Percentiles rank a stretch among this genome's conserved stretches.
phyloP scores from a whole-genome alignment of 129 eudicot genomes.

The Flaveria trinervia region DNA sequence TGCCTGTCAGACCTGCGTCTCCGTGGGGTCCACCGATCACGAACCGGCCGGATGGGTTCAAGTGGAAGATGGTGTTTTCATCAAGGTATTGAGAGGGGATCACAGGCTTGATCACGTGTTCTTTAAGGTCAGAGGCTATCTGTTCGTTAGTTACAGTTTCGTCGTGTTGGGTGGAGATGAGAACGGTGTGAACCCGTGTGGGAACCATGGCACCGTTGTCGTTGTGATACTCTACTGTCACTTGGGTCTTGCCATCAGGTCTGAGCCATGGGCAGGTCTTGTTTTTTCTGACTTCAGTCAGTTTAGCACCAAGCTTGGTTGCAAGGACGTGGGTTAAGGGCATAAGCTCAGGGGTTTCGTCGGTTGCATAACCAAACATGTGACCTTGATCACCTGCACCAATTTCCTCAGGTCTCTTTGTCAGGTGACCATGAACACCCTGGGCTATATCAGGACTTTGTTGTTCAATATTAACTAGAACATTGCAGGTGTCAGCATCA shows the following conservation, averaged over 20 bases:
- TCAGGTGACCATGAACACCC: slow-evolving; percentile 70
- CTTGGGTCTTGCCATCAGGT: slow-evolving; percentile 68
- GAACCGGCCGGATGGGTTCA: slow-evolving; percentile 59
- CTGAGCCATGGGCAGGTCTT: slow-evolving; percentile 65
- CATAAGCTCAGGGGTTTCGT: slow-evolving; percentile 67
- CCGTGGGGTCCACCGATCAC: slow-evolving; percentile 69
- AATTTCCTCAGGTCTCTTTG: slow-evolving; percentile 63
- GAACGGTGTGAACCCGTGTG: slow-evolving; percentile 58
- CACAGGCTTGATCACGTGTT: slow-evolving; percentile 57
- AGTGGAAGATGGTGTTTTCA: slow-evolving; percentile 61
- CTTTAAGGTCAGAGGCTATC: slow-evolving; percentile 53
- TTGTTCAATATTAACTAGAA: slow-evolving; percentile 61
- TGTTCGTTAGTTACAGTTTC: slow-evolving; percentile 58
- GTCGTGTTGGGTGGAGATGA: slow-evolving; percentile 66
- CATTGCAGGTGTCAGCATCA: slow-evolving; percentile 64
- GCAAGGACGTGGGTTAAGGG: slow-evolving; percentile 74
- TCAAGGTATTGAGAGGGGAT: slow-evolving; percentile 59
- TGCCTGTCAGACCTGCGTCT: slow-evolving; percentile 57
- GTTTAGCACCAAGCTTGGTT: slow-evolving; percentile 67
- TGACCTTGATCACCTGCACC: slow-evolving; percentile 74
- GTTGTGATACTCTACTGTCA: slow-evolving; percentile 62
- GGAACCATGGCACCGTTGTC: slow-evolving; percentile 62
- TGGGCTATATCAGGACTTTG: slow-evolving; percentile 68
- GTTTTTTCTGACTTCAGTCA: slow-evolving; percentile 64
- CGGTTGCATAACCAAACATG: slow-evolving; percentile 73